Evolutionary conservation across 78 protist species (phyloP).

Genomic region (Trichosphaerium sp.): DNA sequence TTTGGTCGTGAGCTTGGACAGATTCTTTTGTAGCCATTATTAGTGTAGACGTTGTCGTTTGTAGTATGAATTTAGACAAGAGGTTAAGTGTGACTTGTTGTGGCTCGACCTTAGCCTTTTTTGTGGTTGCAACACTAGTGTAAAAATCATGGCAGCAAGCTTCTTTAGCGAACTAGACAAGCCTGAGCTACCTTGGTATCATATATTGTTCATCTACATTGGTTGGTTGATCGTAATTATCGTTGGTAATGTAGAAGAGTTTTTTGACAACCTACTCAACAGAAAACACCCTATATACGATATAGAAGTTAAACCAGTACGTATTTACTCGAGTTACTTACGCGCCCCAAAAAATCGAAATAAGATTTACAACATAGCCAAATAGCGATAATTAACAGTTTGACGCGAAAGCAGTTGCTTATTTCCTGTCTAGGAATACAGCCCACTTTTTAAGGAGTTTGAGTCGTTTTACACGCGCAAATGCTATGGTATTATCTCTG

Average conservation of each 20-base stretch:
- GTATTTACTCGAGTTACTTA: neutral
- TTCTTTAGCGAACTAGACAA: too few species aligned
- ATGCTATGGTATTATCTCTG: constrained; percentile 70
- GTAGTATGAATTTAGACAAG: too few species aligned
- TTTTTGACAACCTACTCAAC: constrained; percentile 2
- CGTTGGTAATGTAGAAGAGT: constrained; percentile 17
- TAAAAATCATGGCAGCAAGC: too few species aligned
- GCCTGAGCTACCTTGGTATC: too few species aligned
- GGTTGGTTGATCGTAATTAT: constrained; percentile 13
- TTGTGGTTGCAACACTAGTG: too few species aligned
- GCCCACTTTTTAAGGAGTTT: constrained; percentile 73
- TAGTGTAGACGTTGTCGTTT: too few species aligned
- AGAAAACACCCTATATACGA: constrained; percentile 16
- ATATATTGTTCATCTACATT: constrained; percentile 5
- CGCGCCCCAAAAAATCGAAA: neutral
- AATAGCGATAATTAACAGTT: neutral
- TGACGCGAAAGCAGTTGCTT: neutral
- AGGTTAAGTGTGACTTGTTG: too few species aligned
- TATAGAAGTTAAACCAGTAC: constrained; percentile 3
- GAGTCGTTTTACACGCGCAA: constrained; percentile 80
- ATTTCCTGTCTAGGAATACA: constrained; percentile 50
- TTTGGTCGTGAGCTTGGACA: too few species aligned
- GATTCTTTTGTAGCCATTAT: too few species aligned
- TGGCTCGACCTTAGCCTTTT: too few species aligned
- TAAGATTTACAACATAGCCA: neutral